Conservation (phyloP, 345 rosid genomes). For the Diplotaxis tenuifolia region DNA sequence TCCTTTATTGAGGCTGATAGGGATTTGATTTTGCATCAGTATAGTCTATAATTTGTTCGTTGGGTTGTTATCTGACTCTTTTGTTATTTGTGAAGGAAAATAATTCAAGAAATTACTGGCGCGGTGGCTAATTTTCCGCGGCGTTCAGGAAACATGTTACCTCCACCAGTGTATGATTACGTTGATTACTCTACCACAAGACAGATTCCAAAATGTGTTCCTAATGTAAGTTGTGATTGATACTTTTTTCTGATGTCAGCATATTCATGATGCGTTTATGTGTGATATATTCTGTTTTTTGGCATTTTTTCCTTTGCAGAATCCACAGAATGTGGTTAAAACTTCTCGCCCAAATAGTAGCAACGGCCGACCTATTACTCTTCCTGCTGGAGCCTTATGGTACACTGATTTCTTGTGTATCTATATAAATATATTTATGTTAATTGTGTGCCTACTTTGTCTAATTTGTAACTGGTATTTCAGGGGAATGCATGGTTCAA, state of each 20-base stretch:
- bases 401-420: constrained; percentile 36
- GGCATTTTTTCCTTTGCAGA: constrained; percentile 39
- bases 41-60: constrained; percentile 8
- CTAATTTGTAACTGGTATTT: constrained; percentile 18
- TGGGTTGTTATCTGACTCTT: constrained; percentile 31
- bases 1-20: not conserved
- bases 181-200: constrained; percentile 49
- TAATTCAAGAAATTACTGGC: constrained; percentile 79
- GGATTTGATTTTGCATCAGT: constrained; percentile 7
- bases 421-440: not conserved
- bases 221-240: constrained; percentile 54
- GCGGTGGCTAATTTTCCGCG: constrained; percentile 46
- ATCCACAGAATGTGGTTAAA: constrained; percentile 37
- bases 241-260: constrained; percentile 5
- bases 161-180: constrained; percentile 78
- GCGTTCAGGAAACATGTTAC: constrained; percentile 69
- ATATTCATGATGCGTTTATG: constrained; percentile 3
- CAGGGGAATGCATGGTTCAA: constrained; percentile 72
- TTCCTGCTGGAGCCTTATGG: constrained; percentile 96
- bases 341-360: constrained; percentile 66
- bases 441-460: not conserved
- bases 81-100: constrained; percentile 50
- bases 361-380: constrained; percentile 49
- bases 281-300: constrained; percentile 13
- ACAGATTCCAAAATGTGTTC: constrained; percentile 45